Percentiles rank a stretch among this genome's conserved stretches.
These are phyloP conservation scores for Phylloporus sp. DNA, from an alignment of 768 basidiomycete genomes.

Conservation along the genomic window DNA sequence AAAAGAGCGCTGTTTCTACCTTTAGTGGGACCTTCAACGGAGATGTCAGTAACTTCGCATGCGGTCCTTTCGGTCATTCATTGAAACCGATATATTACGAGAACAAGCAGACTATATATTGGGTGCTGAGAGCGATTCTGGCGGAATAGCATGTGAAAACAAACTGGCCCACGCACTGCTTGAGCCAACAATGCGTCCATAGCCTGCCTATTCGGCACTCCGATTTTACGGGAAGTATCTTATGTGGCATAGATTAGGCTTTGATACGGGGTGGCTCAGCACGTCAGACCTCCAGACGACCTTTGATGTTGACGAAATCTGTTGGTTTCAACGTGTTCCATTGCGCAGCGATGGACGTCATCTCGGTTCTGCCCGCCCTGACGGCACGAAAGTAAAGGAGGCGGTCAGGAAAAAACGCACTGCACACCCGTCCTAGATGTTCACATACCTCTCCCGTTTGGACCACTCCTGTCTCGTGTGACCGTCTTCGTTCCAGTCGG, in stretches of 20 bases:
- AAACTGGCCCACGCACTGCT: slow-evolving; percentile 1
- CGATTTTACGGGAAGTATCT: slow-evolving; percentile 10
- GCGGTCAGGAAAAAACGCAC: slow-evolving; percentile 9
- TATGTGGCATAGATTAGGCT: slow-evolving; percentile 21
- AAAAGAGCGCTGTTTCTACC: slow-evolving; percentile 78
- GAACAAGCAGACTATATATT: slow-evolving; percentile 4
- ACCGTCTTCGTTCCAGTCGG: slow-evolving; percentile 54
- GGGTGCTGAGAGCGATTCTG: not conserved
- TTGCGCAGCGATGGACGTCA: slow-evolving; percentile 42
- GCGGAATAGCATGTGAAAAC: slow-evolving; percentile 7
- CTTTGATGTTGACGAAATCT: slow-evolving; percentile 55
- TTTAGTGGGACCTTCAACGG: slow-evolving; percentile 36
- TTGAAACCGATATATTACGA: slow-evolving; percentile 13
- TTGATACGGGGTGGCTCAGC: not conserved
- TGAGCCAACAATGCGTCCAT: not conserved
- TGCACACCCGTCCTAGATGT: slow-evolving; percentile 24
- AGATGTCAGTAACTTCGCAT: not conserved
- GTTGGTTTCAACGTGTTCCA: slow-evolving; percentile 49
- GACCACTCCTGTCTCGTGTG: slow-evolving; percentile 52
- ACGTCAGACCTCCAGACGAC: slow-evolving; percentile 49
- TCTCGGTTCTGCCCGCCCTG: slow-evolving; percentile 57
- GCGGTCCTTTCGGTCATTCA: not conserved
- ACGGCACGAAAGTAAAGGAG: not conserved
- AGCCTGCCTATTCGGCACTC: slow-evolving; percentile 2
- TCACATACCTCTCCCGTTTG: slow-evolving; percentile 47